Conservation (phyloP, 805 yeast species). For the Metschnikowia vanudenii region DNA sequence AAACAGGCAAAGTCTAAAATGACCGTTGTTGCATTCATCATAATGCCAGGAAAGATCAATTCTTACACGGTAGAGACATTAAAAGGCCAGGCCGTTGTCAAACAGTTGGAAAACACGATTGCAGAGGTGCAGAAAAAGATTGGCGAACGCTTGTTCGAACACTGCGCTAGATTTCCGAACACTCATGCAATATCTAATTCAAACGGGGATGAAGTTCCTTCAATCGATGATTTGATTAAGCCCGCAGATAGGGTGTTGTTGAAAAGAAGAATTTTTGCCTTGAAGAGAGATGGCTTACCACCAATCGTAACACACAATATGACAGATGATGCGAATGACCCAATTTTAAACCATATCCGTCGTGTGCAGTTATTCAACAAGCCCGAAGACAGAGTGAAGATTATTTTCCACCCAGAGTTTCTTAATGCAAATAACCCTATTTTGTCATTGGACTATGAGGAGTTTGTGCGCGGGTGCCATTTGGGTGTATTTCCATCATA, state of each 20-base stretch:
- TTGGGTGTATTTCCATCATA: slow-evolving; percentile 97
- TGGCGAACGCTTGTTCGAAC: slow-evolving; percentile 86
- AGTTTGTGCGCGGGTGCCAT: slow-evolving; percentile 96
- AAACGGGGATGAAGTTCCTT: slow-evolving; percentile 65
- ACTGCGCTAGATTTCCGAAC: slow-evolving; percentile 67
- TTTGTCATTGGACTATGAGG: slow-evolving; percentile 90
- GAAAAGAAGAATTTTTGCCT: slow-evolving; percentile 89
- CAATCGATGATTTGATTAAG: slow-evolving; percentile 77
- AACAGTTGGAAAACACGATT: slow-evolving; percentile 85
- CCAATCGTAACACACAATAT: slow-evolving; percentile 97
- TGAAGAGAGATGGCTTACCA: slow-evolving; percentile 85
- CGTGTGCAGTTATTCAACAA: slow-evolving; percentile 87
- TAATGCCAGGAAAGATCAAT: slow-evolving; percentile 95
- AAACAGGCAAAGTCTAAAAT: slow-evolving; percentile 79
- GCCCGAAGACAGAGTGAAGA: slow-evolving; percentile 88
- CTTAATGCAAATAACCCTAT: slow-evolving; percentile 93
- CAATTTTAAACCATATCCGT: slow-evolving; percentile 87
- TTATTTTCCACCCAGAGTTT: slow-evolving; percentile 97
- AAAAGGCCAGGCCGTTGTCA: slow-evolving; percentile 93
- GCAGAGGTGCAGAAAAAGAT: slow-evolving; percentile 82
- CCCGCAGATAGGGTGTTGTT: slow-evolving; percentile 85
- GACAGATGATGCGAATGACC: slow-evolving; percentile 89
- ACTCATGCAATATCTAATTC: slow-evolving; percentile 41
- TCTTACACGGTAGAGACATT: slow-evolving; percentile 95
- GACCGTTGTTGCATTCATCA: slow-evolving; percentile 95